Percentiles rank a stretch among this genome's conserved stretches.
phyloP scores from a whole-genome alignment of 2,329 filamentous ascomycete species.

The Macrophomina pseudophaseolina region DNA sequence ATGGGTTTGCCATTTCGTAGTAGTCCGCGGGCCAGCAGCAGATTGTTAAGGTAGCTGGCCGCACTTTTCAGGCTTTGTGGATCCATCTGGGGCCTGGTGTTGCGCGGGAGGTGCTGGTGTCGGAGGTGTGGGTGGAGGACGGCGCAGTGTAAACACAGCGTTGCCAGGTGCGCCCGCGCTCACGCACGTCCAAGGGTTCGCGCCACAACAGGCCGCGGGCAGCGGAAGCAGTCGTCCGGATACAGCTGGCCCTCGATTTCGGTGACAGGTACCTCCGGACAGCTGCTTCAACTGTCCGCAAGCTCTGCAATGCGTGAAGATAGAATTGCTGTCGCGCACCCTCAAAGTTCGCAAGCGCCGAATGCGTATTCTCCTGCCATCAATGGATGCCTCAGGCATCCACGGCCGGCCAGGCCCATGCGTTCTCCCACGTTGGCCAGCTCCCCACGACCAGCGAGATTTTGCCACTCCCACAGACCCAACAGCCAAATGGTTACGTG shows the following conservation, averaged over 20 bases:
- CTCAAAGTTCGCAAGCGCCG: too few relatives aligned
- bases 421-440: too few relatives aligned
- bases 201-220: too few relatives aligned
- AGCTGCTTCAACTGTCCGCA: too few relatives aligned
- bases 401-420: neutral
- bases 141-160: slow-evolving; percentile 20
- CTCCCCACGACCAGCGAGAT: neutral
- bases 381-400: neutral
- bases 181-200: neutral
- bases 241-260: too few relatives aligned
- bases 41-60: slow-evolving; percentile 68
- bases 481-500: slow-evolving; percentile 7
- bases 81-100: slow-evolving; percentile 36
- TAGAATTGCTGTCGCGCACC: too few relatives aligned
- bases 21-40: slow-evolving; percentile 67
- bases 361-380: too few relatives aligned
- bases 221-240: too few relatives aligned
- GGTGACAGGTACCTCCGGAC: too few relatives aligned
- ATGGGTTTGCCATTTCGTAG: slow-evolving; percentile 71
- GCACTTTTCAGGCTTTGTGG: slow-evolving; percentile 63
- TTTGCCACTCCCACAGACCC: slow-evolving; percentile 8
- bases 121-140: neutral
- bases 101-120: neutral
- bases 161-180: slow-evolving; percentile 11
- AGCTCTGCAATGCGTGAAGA: too few relatives aligned